Percentiles rank a stretch among this genome's conserved stretches.
Conservation (phyloP, 176 grass and related monocot species). For the Tuctoria greenei region DNA sequence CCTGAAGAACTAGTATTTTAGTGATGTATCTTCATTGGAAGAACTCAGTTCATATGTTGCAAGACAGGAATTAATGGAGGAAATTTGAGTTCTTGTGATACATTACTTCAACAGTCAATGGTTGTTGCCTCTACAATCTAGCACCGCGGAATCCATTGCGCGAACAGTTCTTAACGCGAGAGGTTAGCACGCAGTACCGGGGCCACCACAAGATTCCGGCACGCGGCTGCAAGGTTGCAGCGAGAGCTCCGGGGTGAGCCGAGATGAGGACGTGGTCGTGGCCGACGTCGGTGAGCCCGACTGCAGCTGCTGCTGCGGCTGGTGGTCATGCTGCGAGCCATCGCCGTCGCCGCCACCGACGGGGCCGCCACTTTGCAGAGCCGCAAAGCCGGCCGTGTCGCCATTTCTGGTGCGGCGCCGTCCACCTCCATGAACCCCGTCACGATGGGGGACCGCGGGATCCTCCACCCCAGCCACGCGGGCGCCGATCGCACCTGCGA, state of each 20-base stretch:
- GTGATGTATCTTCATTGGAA: background rate
- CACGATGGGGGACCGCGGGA: no score
- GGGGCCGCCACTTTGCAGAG: slow-evolving; percentile 47
- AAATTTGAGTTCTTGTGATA: background rate
- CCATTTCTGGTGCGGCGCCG: slow-evolving; percentile 43
- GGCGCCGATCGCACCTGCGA: no score
- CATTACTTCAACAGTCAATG: background rate
- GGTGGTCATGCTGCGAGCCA: background rate
- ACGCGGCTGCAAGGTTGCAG: slow-evolving; percentile 20
- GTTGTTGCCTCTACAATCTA: no score
- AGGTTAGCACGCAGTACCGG: slow-evolving; percentile 39
- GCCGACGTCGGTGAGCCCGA: slow-evolving; percentile 73
- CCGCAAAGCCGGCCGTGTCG: slow-evolving; percentile 44
- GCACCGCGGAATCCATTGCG: slow-evolving; percentile 20
- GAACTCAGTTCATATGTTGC: slow-evolving; percentile 21
- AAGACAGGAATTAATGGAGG: background rate
- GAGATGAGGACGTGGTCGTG: slow-evolving; percentile 58
- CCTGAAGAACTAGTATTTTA: slow-evolving; percentile 9
- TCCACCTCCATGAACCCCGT: no score
- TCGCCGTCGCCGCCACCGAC: background rate
- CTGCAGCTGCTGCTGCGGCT: background rate
- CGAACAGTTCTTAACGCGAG: slow-evolving; percentile 21
- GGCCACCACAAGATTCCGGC: background rate
- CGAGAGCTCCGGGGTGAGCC: slow-evolving; percentile 59
- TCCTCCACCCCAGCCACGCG: no score